Percentiles rank a stretch among this genome's conserved stretches.
phyloP scores from a whole-genome alignment of 148 eudicot species.

The Silene uniflora region DNA sequence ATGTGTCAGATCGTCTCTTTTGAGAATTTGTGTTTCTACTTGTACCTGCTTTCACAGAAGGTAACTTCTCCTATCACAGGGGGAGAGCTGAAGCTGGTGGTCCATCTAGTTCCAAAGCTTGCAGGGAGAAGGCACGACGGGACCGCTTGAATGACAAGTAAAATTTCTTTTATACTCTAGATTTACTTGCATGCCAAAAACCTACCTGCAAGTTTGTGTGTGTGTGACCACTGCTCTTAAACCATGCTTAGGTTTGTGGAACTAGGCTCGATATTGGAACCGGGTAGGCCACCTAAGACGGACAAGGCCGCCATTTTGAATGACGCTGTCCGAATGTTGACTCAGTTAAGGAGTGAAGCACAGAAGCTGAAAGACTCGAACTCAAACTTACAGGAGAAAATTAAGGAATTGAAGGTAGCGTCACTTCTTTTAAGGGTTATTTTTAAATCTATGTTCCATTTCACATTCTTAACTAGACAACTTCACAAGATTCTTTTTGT shows the following conservation, averaged over 20 bases:
- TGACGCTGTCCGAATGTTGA: constrained; percentile 67
- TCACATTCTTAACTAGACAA: no score
- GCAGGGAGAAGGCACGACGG: constrained; percentile 80
- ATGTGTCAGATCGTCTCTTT: background rate
- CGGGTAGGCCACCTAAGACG: constrained; percentile 57
- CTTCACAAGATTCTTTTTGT: no score
- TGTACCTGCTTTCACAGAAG: background rate
- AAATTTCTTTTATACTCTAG: background rate
- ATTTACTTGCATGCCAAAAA: background rate
- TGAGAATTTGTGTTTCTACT: background rate
- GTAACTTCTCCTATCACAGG: constrained; percentile 32
- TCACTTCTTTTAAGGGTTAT: background rate
- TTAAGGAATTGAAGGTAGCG: constrained; percentile 63
- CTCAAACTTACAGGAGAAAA: constrained; percentile 56
- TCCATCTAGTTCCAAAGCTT: constrained; percentile 66
- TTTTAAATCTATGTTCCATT: background rate
- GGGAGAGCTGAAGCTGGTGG: constrained; percentile 67
- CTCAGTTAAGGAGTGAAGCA: constrained; percentile 56
- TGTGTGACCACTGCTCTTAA: background rate
- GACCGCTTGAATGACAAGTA: constrained; percentile 77
- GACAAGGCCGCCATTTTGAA: constrained; percentile 65
- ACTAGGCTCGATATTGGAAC: constrained; percentile 59
- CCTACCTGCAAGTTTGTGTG: background rate
- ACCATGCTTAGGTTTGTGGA: constrained; percentile 52
- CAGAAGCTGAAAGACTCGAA: constrained; percentile 63